Conservation (phyloP, 1,284 basidiomycete genomes). For the Boletus sp. region DNA sequence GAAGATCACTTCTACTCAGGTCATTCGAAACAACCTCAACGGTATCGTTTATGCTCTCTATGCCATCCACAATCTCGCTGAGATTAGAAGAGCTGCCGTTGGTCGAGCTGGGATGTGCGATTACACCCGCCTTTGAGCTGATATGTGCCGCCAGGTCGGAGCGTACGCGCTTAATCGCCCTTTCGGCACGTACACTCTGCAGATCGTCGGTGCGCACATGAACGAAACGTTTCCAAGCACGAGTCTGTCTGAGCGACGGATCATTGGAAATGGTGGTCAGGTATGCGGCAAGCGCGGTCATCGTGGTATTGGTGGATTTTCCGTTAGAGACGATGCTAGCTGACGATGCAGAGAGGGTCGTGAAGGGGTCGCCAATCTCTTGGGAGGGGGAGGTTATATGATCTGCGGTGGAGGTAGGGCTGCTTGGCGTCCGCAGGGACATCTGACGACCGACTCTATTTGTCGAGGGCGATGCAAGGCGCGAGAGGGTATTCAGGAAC, state of each 20-base stretch:
- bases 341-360: conserved; percentile 36
- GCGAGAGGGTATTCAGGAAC: conserved; percentile 77
- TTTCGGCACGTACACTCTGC: conserved; percentile 79
- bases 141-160: conserved; percentile 78
- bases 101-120: conserved; percentile 20
- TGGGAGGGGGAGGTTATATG: conserved; percentile 49
- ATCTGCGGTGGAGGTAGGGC: conserved; percentile 31
- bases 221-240: conserved; percentile 83
- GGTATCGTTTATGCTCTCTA: conserved; percentile 31
- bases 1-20: conserved; percentile 14
- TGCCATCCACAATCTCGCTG: conserved; percentile 28
- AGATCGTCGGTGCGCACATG: conserved; percentile 81
- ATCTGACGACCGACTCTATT: conserved; percentile 40
- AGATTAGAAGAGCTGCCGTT: conserved; percentile 29
- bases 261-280: conserved; percentile 75
- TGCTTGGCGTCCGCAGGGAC: conserved; percentile 33
- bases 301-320: conserved; percentile 39
- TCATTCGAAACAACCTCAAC: conserved; percentile 19
- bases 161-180: conserved; percentile 81
- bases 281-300: conserved; percentile 73
- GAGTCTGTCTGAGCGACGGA: conserved; percentile 53
- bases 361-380: conserved; percentile 61
- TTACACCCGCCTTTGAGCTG: conserved; percentile 30
- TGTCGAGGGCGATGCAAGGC: conserved; percentile 64
- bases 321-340: conserved; percentile 23